Conservation (phyloP, 2,329 filamentous ascomycete genomes). For the Alternaria sp. region DNA sequence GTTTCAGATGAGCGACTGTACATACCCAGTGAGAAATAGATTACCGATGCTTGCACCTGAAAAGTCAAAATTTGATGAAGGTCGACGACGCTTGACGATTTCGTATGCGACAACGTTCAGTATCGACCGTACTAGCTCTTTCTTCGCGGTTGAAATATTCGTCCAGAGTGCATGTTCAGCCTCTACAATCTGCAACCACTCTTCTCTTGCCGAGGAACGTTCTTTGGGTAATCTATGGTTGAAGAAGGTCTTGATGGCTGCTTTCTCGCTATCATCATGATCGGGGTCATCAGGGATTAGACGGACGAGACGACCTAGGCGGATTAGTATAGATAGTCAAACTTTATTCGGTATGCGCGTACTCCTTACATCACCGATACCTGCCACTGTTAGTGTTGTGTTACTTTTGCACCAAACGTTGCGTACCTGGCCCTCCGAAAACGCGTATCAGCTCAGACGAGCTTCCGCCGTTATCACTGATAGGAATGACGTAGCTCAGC, state of each 20-base stretch:
- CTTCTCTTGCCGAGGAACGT: conserved; percentile 68
- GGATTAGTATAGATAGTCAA: background rate
- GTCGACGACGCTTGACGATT: conserved; percentile 57
- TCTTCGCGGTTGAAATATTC: conserved; percentile 59
- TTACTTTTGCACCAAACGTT: conserved; percentile 9
- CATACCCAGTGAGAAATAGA: conserved; percentile 61
- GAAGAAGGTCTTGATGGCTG: conserved; percentile 82
- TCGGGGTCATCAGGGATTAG: conserved; percentile 75
- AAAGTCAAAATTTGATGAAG: conserved; percentile 59
- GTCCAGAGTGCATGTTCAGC: conserved; percentile 79
- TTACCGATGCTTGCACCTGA: conserved; percentile 61
- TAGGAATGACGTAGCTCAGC: conserved; percentile 88
- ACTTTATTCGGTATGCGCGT: conserved; percentile 41
- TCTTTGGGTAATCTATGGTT: conserved; percentile 80
- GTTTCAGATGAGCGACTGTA: background rate
- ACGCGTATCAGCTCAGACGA: conserved; percentile 93
- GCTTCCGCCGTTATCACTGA: conserved; percentile 94
- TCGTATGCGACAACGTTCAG: conserved; percentile 61
- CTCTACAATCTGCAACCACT: conserved; percentile 92
- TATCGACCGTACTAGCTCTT: conserved; percentile 61
- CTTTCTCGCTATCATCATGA: conserved; percentile 63
- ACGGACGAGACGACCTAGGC: conserved; percentile 82
- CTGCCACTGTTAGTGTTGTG: conserved; percentile 34
- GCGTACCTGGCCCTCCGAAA: conserved; percentile 85
- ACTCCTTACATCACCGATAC: conserved; percentile 80